phyloP scores from a whole-genome alignment of 2,329 filamentous ascomycete genomes.

The Fusarium domesticum region DNA sequence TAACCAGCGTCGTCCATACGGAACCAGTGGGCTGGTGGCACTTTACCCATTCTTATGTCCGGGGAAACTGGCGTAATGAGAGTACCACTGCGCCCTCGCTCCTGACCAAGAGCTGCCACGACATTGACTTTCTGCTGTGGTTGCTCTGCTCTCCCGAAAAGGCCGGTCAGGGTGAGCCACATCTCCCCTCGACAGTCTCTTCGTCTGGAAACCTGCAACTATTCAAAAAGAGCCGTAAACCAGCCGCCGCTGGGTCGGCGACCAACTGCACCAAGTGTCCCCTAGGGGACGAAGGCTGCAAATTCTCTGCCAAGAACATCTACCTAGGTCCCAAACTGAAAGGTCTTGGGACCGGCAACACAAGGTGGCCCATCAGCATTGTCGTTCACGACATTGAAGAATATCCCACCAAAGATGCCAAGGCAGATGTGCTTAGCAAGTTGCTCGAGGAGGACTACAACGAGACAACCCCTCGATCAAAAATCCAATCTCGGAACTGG shows the following conservation, averaged over 20 bases:
- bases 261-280: constrained; percentile 84
- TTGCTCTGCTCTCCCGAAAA: constrained; percentile 70
- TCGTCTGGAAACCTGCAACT: constrained; percentile 75
- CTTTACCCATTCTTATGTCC: constrained; percentile 85
- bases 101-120: constrained; percentile 93
- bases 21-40: constrained; percentile 98
- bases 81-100: constrained; percentile 74
- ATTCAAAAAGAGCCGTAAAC: constrained; percentile 75
- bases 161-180: constrained; percentile 49
- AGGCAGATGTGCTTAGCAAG: constrained; percentile 40
- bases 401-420: constrained; percentile 47
- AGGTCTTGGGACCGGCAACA: constrained; percentile 63
- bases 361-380: constrained; percentile 79
- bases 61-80: constrained; percentile 89
- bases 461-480: constrained; percentile 43
- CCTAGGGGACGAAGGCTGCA: constrained; percentile 66
- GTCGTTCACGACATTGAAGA: constrained; percentile 93
- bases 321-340: constrained; percentile 66
- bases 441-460: constrained; percentile 54
- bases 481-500: constrained; percentile 61
- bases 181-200: constrained; percentile 72
- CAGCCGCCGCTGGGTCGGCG: constrained; percentile 65
- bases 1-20: constrained; percentile 83
- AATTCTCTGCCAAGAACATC: constrained; percentile 80
- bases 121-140: constrained; percentile 92